Conservation (phyloP, 2,329 filamentous ascomycete genomes). For the Coniochaeta prunicola region DNA sequence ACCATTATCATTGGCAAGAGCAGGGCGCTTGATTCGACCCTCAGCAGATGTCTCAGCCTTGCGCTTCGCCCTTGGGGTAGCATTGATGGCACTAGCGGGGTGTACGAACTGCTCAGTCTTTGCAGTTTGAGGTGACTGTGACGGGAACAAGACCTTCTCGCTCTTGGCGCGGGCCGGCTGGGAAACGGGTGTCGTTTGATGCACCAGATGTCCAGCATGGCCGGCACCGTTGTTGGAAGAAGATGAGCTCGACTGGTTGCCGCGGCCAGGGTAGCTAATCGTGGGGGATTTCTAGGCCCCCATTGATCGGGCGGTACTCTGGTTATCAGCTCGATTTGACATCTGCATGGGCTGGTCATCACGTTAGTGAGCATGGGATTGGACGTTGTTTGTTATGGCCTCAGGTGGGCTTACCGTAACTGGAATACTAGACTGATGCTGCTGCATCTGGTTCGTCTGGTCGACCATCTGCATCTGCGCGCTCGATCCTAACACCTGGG, state of each 20-base stretch:
- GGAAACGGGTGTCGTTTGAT: neutral
- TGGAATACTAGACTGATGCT: neutral
- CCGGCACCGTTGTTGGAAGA: neutral
- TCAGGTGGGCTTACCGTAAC: neutral
- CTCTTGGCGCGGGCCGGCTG: neutral
- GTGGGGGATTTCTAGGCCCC: neutral
- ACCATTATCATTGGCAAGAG: neutral
- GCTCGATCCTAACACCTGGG: neutral
- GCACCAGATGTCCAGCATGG: neutral
- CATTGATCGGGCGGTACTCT: neutral
- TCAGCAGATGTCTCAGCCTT: neutral
- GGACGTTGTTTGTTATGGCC: neutral
- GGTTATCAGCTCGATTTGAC: neutral
- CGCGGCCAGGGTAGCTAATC: neutral
- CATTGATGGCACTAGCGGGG: neutral
- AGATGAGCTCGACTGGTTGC: neutral
- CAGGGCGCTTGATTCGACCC: neutral
- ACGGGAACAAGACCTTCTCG: neutral
- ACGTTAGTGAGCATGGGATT: neutral
- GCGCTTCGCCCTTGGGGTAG: neutral
- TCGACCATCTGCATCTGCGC: neutral
- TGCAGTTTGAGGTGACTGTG: neutral
- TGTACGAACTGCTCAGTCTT: neutral
- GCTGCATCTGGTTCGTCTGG: neutral
- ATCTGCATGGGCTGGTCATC: neutral